Base-by-base conservation (phyloP, 1,284 basidiomycete species). In the Anthracocystis walkeri region DNA sequence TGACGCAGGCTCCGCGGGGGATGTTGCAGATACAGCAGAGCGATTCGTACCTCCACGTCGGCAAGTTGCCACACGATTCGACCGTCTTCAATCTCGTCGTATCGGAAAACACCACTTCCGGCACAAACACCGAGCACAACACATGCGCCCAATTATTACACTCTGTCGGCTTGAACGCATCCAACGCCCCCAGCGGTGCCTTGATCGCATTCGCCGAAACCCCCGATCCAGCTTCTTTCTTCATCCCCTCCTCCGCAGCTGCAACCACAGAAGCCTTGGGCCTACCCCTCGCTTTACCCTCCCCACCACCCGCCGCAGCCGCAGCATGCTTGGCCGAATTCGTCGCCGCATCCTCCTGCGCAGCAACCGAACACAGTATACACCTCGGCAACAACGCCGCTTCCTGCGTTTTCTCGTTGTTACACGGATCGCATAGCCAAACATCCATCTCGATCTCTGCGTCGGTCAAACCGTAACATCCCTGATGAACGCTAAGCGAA, bases 61-160 rank as follows among this genome's bases (percentile, higher is more conserved):
- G 88, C 50, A 96, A 89, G 1, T 89, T 89, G 79, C 91, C 93
- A 55, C 95, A 89, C n/a, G 93, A 94, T 86, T 98, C 96, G 14
- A 94, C 92, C 14, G 91, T 86, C 53, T 91, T 90, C 58, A 96
- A 87, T 49, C 89, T 89, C 12, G 87, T 80, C 0, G 92, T 89
- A 84, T 95, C 91, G 23, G 92, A 91, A 85, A 92, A 96, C 20
- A 88, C 88, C 7, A 95, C 87, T 80, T 97, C 95, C 4, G 92
- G 91, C 33, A 91, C 90, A 87, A 94, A 98, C 0, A 93, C 90
- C 1, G 95, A 90, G 86, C 96, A 98, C 1, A 97, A 85, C 21
- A 95, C 88, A 84, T 99, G 96, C 0, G 91, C 91, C 93, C 94
- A 97, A 69, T 93, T 92, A 85, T 92, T 92, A 27, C 93, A 92